A percentile compares a stretch with the other conserved stretches of the same genome.
Evolutionary conservation across 805 yeast species (phyloP).

Genomic region (Lipomyces chichibuensis): DNA sequence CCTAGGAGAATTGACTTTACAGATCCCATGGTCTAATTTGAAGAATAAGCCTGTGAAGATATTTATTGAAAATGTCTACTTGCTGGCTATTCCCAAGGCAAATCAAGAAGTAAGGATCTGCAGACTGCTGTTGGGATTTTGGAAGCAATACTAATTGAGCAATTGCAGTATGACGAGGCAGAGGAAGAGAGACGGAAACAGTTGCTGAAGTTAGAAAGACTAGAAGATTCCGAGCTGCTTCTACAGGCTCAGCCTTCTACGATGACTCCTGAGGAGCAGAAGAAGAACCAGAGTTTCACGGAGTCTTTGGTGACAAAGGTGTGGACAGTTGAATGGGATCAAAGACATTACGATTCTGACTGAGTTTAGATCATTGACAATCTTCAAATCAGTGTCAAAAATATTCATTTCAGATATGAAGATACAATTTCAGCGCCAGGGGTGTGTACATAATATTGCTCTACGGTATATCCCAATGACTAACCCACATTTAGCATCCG

Average conservation of each 20-base stretch:
- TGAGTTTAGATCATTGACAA: constrained; percentile 62
- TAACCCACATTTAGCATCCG: constrained; percentile 49
- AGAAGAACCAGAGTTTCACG: constrained; percentile 76
- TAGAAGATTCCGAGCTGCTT: constrained; percentile 63
- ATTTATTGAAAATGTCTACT: constrained; percentile 79
- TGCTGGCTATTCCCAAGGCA: constrained; percentile 76
- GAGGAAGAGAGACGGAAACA: constrained; percentile 66
- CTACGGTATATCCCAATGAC: neutral
- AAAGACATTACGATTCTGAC: neutral
- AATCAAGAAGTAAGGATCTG: constrained; percentile 46
- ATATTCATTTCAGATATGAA: constrained; percentile 90
- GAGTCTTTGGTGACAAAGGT: constrained; percentile 86
- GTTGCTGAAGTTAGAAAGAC: constrained; percentile 63
- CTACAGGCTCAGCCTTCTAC: constrained; percentile 49
- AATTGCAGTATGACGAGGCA: constrained; percentile 53
- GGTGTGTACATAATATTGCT: constrained; percentile 12
- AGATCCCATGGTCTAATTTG: constrained; percentile 95
- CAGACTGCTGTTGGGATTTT: neutral
- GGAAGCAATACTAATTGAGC: constrained; percentile 1
- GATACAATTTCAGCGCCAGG: constrained; percentile 73
- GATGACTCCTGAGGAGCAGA: constrained; percentile 43
- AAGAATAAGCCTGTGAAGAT: constrained; percentile 91
- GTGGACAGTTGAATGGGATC: neutral
- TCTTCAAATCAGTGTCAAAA: constrained; percentile 84
- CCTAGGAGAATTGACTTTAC: constrained; percentile 83